Evolutionary conservation across 2,329 filamentous ascomycete species (phyloP), one percentile per base, ranked within the genome.

Genomic region (Fonsecaea nubica): DNA sequence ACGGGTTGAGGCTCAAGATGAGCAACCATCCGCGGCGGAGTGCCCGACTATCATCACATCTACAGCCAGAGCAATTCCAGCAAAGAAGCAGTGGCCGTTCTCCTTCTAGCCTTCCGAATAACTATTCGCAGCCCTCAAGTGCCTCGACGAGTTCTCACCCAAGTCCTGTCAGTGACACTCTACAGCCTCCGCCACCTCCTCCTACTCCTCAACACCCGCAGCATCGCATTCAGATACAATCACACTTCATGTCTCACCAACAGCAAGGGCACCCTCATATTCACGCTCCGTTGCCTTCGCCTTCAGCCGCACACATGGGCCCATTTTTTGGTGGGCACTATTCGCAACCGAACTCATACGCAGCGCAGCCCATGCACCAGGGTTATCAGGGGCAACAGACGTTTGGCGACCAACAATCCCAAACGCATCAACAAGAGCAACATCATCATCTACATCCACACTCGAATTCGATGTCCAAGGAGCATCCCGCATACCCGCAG

Each of bases 391-490:
- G 33, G 30, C 64, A 66, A 58, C 71, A 69, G 25, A 53, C 59
- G 18, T 66, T 63, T 62, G 56, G 35, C 40, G 65, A 60, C 33
- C 67, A 69, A 52, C 65, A 71, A 50, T 54, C 64, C 35, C 63
- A 65, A 50, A 58, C 45, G 40, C 57, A 65, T 30, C 67, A 68
- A 48, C 68, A 64, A 40, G 38, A 64, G 8, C 67, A 63, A 42
- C 64, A 69, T 48, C 64, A 63, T 54, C 72, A 74, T 52, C 60
- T 70, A 21, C 72, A 72, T 58, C 68, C 69, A 25, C 72, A 72
- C 58, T 58, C 66, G 21, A 74, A 72, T 57, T 73, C 72, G 40
- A 68, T 73, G 62, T 71, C 71, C n/a, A 69, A 73, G 48, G 64
- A 67, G 18, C 71, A 69, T 57, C 68, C 66, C 57, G 62, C 64